Evolutionary conservation across 768 basidiomycete genomes (phyloP).

Genomic region (Goffeauzyma gilvescens): DNA sequence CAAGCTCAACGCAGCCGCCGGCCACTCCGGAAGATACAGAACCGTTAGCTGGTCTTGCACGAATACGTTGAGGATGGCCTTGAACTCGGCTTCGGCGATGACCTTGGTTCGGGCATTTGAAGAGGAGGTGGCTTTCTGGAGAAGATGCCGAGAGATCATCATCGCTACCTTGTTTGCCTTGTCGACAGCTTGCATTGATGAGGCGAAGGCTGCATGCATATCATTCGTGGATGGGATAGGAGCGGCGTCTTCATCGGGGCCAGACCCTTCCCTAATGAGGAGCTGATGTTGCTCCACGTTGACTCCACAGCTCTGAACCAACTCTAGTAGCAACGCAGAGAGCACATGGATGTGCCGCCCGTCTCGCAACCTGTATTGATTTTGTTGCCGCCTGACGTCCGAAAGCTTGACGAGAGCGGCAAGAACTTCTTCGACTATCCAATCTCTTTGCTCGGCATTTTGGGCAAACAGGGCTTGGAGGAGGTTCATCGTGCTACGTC

Average conservation of each 20-base stretch:
- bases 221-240: slow-evolving; percentile 37
- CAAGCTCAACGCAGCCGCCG: slow-evolving; percentile 65
- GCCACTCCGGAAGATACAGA: slow-evolving; percentile 93
- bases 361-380: slow-evolving; percentile 62
- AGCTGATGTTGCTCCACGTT: slow-evolving; percentile 21
- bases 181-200: slow-evolving; percentile 13
- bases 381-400: slow-evolving; percentile 71
- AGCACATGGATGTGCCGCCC: slow-evolving; percentile 82
- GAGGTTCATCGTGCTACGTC: neutral
- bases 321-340: slow-evolving; percentile 76
- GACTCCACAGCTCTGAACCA: slow-evolving; percentile 92
- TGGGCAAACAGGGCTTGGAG: slow-evolving; percentile 73
- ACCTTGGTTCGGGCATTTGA: slow-evolving; percentile 72
- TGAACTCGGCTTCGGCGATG: slow-evolving; percentile 73
- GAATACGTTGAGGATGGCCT: slow-evolving; percentile 75
- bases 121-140: slow-evolving; percentile 37
- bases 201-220: slow-evolving; percentile 38
- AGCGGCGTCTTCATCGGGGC: slow-evolving; percentile 40
- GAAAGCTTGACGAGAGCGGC: slow-evolving; percentile 74
- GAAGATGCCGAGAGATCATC: neutral
- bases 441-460: slow-evolving; percentile 61
- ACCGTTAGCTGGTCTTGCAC: slow-evolving; percentile 72
- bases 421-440: slow-evolving; percentile 96
- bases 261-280: slow-evolving; percentile 41
- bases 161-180: neutral